Conservation (phyloP, 1,284 basidiomycete genomes). For the Boletus mariae region DNA sequence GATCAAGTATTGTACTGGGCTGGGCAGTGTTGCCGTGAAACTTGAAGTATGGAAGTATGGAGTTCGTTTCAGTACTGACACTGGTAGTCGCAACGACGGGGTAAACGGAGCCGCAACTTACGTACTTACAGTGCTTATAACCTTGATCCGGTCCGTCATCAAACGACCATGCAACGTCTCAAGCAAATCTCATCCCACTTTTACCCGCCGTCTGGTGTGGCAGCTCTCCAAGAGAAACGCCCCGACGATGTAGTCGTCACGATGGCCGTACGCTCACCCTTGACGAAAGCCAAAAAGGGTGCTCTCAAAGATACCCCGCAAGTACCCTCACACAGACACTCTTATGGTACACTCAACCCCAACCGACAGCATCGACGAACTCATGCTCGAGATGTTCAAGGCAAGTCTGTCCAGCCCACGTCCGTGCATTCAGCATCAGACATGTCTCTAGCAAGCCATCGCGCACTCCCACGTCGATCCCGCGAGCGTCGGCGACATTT, state of each 20-base stretch:
- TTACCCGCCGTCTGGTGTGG: slow-evolving; percentile 38
- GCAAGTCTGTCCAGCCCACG: slow-evolving; percentile 32
- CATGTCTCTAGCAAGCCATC: slow-evolving; percentile 52
- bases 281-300: slow-evolving; percentile 77
- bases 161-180: slow-evolving; percentile 47
- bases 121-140: too few relatives aligned
- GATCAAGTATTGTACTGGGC: too few relatives aligned
- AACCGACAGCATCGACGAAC: slow-evolving; percentile 62
- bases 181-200: slow-evolving; percentile 65
- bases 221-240: slow-evolving; percentile 50
- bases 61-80: too few relatives aligned
- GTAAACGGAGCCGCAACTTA: too few relatives aligned
- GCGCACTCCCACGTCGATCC: slow-evolving; percentile 65
- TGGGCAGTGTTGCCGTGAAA: too few relatives aligned
- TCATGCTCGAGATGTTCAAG: slow-evolving; percentile 76
- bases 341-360: slow-evolving; percentile 4
- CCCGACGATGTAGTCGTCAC: slow-evolving; percentile 79
- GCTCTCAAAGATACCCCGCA: slow-evolving; percentile 69
- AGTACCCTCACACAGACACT: slow-evolving; percentile 33
- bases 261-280: slow-evolving; percentile 70
- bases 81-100: too few relatives aligned
- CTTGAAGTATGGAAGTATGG: too few relatives aligned
- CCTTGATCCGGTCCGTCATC: neutral
- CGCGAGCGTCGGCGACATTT: slow-evolving; percentile 70
- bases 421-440: neutral